These are phyloP conservation scores for Ettlia oleoabundans DNA, from an alignment of 139 green algal species.

Conservation along the genomic window DNA sequence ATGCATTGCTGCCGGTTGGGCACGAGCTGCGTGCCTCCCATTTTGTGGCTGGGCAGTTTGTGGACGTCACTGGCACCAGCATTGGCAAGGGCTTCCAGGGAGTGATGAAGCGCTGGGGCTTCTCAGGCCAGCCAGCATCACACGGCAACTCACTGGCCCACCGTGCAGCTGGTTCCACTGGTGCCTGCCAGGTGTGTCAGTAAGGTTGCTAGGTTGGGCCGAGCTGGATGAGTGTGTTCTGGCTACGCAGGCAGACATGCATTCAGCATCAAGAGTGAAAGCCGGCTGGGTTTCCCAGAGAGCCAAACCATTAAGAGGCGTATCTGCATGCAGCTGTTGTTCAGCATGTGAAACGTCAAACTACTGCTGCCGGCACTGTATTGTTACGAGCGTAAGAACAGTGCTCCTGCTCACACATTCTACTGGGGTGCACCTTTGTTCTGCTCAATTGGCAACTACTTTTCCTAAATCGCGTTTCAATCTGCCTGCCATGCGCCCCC, in stretches of 20 bases:
- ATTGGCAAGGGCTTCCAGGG: constrained; percentile 97
- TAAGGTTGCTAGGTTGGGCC: constrained; percentile 36
- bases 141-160: constrained; percentile 92
- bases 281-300: no score
- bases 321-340: no score
- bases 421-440: no score
- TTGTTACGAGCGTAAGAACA: no score
- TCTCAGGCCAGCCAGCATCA: constrained; percentile 86
- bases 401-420: no score
- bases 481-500: no score
- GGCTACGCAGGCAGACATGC: background rate
- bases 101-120: constrained; percentile 95
- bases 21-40: constrained; percentile 81
- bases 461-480: no score
- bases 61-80: constrained; percentile 92
- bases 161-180: constrained; percentile 70
- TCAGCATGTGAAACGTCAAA: no score
- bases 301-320: no score
- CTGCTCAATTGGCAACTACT: no score
- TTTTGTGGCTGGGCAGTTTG: constrained; percentile 91
- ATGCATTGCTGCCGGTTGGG: constrained; percentile 89
- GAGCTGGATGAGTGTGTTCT: background rate
- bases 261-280: background rate
- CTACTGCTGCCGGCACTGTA: no score
- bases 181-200: constrained; percentile 53